Base-by-base conservation (phyloP, 495 filamentous ascomycete species). In the Penicillium chermesinum region DNA sequence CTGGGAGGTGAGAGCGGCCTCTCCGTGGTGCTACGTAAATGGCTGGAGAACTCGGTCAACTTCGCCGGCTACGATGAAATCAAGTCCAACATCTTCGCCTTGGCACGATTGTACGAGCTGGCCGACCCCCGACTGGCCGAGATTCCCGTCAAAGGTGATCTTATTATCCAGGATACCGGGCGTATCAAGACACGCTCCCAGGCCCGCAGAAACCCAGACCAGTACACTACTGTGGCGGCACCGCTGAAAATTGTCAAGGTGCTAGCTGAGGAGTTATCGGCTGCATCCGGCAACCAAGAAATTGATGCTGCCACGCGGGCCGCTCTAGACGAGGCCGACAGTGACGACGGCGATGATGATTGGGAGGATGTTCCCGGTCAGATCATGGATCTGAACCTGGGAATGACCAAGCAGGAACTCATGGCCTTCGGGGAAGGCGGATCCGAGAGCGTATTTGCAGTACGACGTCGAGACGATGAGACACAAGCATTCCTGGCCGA, bases 41-140 rank as follows among this genome's bases (percentile, higher is more conserved):
- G 93, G 93, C 76, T 97, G 0, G 91, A 96, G 66, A 93, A 96
- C 65, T 96, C 90, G 2, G 79, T 93, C 67, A 95, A 85, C 63
- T 97, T 98, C 66, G 88, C 88, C 7, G 93, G 93, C 15, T 98
- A 96, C 57, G 90, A 96, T 56, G 91, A 95, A 63, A 97, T 96
- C 57, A 76, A 90, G 55, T 89, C 96, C 62, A 98, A 97, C 54
- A 87, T 96, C 52, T 89, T 95, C 51, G 93, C 93, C 9, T 75
- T 98, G 13, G 88, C 89, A 5, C 91, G 89, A 55, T 70, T 98
- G 9, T 96, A 89, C 63, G 83, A 82, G 45, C 76, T 98, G 3
- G 83, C 93, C 55, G 93, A 98, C 56, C 78, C 86, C 3, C 85
- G 93, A 9, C 55, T 98, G 12, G 65, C 77, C 3, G 79, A 87